Conservation (phyloP, 176 grass and related monocot genomes). For the Alloteropsis semialata region DNA sequence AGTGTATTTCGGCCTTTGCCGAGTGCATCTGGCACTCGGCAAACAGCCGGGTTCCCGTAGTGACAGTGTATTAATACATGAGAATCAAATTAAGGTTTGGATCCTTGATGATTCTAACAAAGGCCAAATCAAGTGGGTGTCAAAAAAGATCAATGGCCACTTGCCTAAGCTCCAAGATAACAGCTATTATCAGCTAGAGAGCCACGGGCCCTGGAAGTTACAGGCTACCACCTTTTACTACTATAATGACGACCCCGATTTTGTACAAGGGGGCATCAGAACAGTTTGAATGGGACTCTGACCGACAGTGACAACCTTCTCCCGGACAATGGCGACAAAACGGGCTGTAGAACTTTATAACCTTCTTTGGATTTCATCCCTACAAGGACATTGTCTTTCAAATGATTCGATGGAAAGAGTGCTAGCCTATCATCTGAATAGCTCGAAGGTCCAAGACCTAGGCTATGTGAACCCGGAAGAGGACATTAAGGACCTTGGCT, state of each 20-base stretch:
- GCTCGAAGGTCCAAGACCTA: not conserved
- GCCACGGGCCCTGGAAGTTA: too few relatives aligned
- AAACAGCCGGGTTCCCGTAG: too few relatives aligned
- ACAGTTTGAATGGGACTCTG: not conserved
- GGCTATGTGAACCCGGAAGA: not conserved
- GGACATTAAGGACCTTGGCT: accelerated
- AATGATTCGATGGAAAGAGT: not conserved
- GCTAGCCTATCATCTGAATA: not conserved
- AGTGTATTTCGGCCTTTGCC: too few relatives aligned
- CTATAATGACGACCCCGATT: too few relatives aligned
- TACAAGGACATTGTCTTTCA: not conserved
- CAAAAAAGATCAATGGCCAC: not conserved
- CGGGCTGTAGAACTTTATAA: not conserved
- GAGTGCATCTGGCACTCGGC: too few relatives aligned
- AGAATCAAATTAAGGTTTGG: not conserved
- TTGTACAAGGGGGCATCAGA: not conserved
- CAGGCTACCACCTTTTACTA: too few relatives aligned
- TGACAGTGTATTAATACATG: not conserved
- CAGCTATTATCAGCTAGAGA: too few relatives aligned
- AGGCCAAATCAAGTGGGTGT: not conserved
- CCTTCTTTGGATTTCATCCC: not conserved
- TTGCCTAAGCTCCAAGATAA: not conserved
- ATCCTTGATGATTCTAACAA: not conserved
- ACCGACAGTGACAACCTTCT: not conserved
- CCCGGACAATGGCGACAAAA: not conserved